A percentile compares a stretch with the other conserved stretches of the same genome.
phyloP scores from a whole-genome alignment of 106 monocot genomes.

The Cymbidium sinense region DNA sequence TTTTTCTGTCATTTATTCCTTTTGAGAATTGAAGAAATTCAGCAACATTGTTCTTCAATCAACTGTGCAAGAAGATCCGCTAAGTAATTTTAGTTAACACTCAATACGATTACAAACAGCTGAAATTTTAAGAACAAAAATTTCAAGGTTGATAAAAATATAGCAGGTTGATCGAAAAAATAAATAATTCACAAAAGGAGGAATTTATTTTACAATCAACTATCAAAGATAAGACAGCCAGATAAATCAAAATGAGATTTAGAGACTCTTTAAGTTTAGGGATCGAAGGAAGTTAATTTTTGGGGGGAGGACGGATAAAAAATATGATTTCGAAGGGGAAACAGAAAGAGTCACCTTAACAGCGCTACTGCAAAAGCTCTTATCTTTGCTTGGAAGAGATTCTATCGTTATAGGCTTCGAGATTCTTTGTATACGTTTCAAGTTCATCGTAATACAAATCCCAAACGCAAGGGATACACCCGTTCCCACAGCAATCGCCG shows the following conservation, averaged over 20 bases:
- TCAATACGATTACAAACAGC: not conserved
- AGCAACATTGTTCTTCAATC: not conserved
- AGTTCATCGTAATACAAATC: constrained; percentile 89
- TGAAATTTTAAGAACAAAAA: not conserved
- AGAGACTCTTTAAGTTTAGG: not conserved
- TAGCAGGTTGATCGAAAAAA: not conserved
- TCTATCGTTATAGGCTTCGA: not conserved
- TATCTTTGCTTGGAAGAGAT: not conserved
- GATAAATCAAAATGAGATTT: not conserved
- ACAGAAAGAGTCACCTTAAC: not conserved
- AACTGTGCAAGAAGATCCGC: not conserved
- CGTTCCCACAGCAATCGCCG: constrained; percentile 77
- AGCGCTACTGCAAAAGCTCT: not conserved
- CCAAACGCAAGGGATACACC: constrained; percentile 84
- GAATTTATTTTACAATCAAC: not conserved
- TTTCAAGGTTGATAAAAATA: not conserved
- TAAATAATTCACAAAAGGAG: not conserved
- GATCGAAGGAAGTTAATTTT: not conserved
- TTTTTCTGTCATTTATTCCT: no score
- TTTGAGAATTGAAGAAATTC: not conserved
- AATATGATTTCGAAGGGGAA: not conserved
- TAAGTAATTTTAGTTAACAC: no score
- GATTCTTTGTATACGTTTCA: constrained; percentile 55
- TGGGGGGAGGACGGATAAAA: not conserved
- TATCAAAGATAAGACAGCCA: not conserved